A percentile compares a stretch with the other conserved stretches of the same genome.
These are phyloP conservation scores for Aurantiochytrium sp. DNA, from an alignment of 108 stramenopile species.

Conservation along the genomic window DNA sequence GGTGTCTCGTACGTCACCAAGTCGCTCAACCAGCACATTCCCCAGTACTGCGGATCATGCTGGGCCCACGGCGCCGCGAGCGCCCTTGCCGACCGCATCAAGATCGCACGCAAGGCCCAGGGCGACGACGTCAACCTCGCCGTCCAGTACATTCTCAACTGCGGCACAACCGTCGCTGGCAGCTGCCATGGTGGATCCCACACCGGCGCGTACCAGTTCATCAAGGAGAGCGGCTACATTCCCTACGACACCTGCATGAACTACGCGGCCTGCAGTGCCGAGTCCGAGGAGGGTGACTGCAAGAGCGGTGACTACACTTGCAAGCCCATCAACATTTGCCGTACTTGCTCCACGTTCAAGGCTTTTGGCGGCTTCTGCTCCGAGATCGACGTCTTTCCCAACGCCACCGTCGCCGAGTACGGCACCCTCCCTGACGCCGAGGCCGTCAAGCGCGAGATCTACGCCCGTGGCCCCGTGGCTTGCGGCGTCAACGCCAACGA, in stretches of 20 bases:
- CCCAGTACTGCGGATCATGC: slow-evolving; percentile 62
- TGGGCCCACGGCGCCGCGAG: slow-evolving; percentile 83
- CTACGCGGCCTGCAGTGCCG: slow-evolving; percentile 72
- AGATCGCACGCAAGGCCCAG: slow-evolving; percentile 66
- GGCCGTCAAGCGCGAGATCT: slow-evolving; percentile 75
- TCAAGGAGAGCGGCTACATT: slow-evolving; percentile 32
- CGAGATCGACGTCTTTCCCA: slow-evolving; percentile 65
- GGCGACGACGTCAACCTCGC: slow-evolving; percentile 61
- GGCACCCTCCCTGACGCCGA: slow-evolving; percentile 53
- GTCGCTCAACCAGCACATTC: slow-evolving; percentile 80
- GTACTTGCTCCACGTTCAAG: slow-evolving; percentile 68
- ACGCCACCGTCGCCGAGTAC: slow-evolving; percentile 82
- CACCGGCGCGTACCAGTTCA: slow-evolving; percentile 39
- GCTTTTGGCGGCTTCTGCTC: slow-evolving; percentile 51
- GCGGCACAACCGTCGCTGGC: slow-evolving; percentile 54
- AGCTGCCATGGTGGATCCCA: slow-evolving; percentile 73
- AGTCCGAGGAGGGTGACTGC: slow-evolving; percentile 60
- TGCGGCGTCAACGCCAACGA: slow-evolving; percentile 68
- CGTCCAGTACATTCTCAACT: slow-evolving; percentile 76
- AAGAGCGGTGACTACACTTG: slow-evolving; percentile 39
- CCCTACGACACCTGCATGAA: slow-evolving; percentile 62
- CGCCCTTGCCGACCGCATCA: slow-evolving; percentile 76
- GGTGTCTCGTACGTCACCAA: slow-evolving; percentile 60
- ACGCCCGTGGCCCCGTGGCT: slow-evolving; percentile 80
- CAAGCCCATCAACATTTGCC: slow-evolving; percentile 30